Base-by-base conservation (phyloP, 495 filamentous ascomycete genomes). In the Echria macrotheca region DNA sequence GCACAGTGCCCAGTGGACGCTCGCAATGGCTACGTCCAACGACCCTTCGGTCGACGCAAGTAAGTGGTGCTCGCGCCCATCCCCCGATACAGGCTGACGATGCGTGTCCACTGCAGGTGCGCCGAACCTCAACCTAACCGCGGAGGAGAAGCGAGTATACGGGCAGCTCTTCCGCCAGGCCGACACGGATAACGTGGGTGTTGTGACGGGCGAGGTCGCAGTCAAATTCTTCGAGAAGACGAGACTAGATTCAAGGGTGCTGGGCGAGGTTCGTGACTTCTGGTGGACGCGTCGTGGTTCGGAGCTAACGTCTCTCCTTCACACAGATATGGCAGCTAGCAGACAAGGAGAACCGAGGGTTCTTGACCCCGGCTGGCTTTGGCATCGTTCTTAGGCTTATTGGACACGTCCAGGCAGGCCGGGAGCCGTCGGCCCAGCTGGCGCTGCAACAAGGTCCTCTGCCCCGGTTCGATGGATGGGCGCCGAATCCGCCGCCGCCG, bases 151-250 rank as follows among this genome's bases (percentile, higher is more conserved):
- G 72, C 86, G 89, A 58, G 81, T 86, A 29, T 98, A 93, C 66
- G 87, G 84, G 31, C 87, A 91, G 68, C 81, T 97, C 41, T 98
- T 97, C 66, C 78, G 82, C 62, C 80, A 84, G 50, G 93, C 93
- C 31, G 94, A 97, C 61, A 83, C 82, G 23, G 93, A 95, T 50
- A 83, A 77, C 59, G 79, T 95, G 15, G 88, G 89, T n/a, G 89
- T 96, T 39, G 87, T 98, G 10, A 96, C 91, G 11, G 93, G 94
- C 55, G 93, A 97, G 66, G 76, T 95, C 46, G 93, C 93, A 6
- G 94, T 97, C 57, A 89, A 91, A 57, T 97, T 98, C 74, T 98
- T 98, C 59, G 91, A 97, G 68, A 94, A 91, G 79, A 96, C 93
- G 22, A 81, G 86, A 53, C 74, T 98, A 24, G 78, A 89, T 42